A percentile compares a stretch with the other conserved stretches of the same genome.
phyloP scores from a whole-genome alignment of 83 land plant species.

The Diphasiastrum complanatum region DNA sequence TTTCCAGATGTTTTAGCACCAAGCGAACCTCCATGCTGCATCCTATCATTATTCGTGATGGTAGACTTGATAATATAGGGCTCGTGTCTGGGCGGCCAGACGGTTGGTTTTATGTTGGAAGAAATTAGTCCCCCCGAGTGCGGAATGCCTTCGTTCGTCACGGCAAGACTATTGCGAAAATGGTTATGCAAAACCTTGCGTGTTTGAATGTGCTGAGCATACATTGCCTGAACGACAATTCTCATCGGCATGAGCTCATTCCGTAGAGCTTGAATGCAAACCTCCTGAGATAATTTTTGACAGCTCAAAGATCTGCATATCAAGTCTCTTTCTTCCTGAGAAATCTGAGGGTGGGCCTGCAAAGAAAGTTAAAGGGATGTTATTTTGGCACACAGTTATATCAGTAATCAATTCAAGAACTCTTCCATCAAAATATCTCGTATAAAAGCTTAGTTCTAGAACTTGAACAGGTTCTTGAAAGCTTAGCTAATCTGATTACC shows the following conservation, averaged over 20 bases:
- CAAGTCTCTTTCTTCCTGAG: neutral
- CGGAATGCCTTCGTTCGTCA: too few species aligned
- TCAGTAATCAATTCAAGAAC: neutral
- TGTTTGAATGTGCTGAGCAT: conserved; percentile 3
- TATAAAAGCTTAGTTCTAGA: neutral
- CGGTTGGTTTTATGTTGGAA: too few species aligned
- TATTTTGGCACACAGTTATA: neutral
- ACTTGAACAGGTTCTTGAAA: too few species aligned
- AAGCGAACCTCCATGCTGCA: too few species aligned
- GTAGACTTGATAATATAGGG: too few species aligned
- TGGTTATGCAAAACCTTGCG: too few species aligned
- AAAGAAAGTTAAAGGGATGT: neutral
- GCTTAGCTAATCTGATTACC: too few species aligned
- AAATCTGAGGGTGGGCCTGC: neutral
- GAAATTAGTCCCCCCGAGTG: too few species aligned
- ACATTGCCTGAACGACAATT: conserved; percentile 13
- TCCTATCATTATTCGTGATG: too few species aligned
- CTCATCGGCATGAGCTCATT: conserved; percentile 15
- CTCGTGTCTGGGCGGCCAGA: too few species aligned
- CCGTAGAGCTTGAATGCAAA: conserved; percentile 10
- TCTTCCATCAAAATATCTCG: neutral
- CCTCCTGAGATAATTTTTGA: conserved; percentile 10
- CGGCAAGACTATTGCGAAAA: too few species aligned
- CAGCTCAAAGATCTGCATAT: conserved; percentile 4
- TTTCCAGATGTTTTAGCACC: too few species aligned